Percentiles rank a stretch among this genome's conserved stretches.
phyloP scores from a whole-genome alignment of 2,329 filamentous ascomycete species.

The Pyricularia sp. region DNA sequence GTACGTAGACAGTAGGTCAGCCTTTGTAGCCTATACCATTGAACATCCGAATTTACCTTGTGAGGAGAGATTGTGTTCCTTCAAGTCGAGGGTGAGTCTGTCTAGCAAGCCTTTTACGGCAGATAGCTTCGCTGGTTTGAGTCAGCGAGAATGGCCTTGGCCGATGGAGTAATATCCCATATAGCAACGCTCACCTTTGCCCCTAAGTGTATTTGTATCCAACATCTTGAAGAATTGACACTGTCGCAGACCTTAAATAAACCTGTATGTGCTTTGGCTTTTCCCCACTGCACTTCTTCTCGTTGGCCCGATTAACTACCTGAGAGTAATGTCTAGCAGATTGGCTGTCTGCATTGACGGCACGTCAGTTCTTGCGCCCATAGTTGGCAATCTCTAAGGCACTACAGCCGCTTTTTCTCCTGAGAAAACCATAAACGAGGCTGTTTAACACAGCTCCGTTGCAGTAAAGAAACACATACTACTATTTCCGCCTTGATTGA shows the following conservation, averaged over 20 bases:
- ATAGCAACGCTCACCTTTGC: not conserved
- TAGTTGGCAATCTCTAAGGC: not conserved
- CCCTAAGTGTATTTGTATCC: not conserved
- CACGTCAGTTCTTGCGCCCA: not conserved
- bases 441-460: not conserved
- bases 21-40: not conserved
- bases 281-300: too few species aligned
- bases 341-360: not conserved
- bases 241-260: not conserved
- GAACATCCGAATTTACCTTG: slow-evolving; percentile 35
- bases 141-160: not conserved
- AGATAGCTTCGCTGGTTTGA: slow-evolving; percentile 52
- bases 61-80: slow-evolving; percentile 46
- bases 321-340: not conserved
- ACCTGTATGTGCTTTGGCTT: too few species aligned
- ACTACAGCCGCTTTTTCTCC: not conserved
- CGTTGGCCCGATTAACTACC: not conserved
- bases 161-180: not conserved
- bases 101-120: slow-evolving; percentile 58
- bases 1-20: not conserved
- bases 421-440: not conserved
- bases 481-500: not conserved
- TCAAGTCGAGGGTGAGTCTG: slow-evolving; percentile 49
- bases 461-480: not conserved
- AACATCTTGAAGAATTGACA: not conserved